Conservation (phyloP, 2,329 filamentous ascomycete species). For the Parafenestella ontariensis region DNA sequence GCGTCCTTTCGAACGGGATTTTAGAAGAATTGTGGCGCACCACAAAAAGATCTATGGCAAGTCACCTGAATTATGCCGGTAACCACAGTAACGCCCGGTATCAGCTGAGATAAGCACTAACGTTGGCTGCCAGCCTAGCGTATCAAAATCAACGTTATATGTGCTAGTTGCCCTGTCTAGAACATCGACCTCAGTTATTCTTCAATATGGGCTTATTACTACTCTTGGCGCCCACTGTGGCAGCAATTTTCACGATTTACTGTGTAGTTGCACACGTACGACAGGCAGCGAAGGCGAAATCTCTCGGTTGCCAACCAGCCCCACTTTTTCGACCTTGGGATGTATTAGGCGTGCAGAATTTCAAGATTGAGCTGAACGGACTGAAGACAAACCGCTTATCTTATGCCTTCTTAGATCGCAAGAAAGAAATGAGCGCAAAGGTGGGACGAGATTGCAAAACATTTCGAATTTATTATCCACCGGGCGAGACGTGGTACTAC, state of each 20-base stretch:
- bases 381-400: not conserved
- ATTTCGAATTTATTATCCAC: not conserved
- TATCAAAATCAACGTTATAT: not conserved
- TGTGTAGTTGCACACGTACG: not conserved
- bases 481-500: slow-evolving; percentile 3
- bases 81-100: too few relatives aligned
- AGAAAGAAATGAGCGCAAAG: not conserved
- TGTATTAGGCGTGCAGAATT: not conserved
- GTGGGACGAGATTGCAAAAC: not conserved
- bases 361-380: not conserved
- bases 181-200: not conserved
- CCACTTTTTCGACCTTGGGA: not conserved
- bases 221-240: not conserved
- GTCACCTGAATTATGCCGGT: too few relatives aligned
- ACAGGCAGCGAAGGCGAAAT: not conserved
- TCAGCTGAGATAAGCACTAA: too few relatives aligned
- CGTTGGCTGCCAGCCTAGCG: too few relatives aligned
- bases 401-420: not conserved
- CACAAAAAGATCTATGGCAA: too few relatives aligned
- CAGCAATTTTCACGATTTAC: not conserved
- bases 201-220: not conserved
- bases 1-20: too few relatives aligned
- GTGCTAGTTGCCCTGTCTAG: not conserved
- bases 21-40: too few relatives aligned
- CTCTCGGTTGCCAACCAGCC: not conserved